A percentile compares a stretch with the other conserved stretches of the same genome.
Conservation (phyloP, 2,329 filamentous ascomycete species). For the Trichoderma hamatum region DNA sequence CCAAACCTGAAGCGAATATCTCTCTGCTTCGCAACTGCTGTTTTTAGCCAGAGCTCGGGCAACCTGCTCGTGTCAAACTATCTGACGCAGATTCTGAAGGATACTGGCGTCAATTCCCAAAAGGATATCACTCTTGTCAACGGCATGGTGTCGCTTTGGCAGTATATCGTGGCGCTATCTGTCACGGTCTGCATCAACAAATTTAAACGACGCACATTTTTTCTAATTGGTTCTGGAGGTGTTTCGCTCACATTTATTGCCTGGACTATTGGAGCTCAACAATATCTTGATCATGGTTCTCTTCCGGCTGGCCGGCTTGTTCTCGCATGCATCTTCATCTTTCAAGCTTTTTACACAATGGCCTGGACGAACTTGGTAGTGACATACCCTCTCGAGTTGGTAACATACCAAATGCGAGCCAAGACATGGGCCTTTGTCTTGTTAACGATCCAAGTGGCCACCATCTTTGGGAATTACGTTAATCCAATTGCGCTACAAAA, state of each 20-base stretch:
- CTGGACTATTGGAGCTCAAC: constrained; percentile 46
- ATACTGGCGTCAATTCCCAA: constrained; percentile 43
- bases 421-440: constrained; percentile 48
- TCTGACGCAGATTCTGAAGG: constrained; percentile 44
- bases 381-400: constrained; percentile 48
- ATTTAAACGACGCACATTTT: constrained; percentile 45
- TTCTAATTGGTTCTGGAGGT: constrained; percentile 44
- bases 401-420: constrained; percentile 47
- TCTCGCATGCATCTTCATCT: constrained; percentile 48
- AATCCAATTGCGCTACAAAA: constrained; percentile 44
- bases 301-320: constrained; percentile 41
- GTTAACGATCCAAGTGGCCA: constrained; percentile 43
- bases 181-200: constrained; percentile 43
- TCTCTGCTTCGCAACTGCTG: constrained; percentile 45
- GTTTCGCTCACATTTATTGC: constrained; percentile 45
- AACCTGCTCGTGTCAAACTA: constrained; percentile 49
- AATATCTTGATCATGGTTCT: constrained; percentile 41
- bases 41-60: constrained; percentile 48
- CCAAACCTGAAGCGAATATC: constrained; percentile 46
- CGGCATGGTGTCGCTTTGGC: constrained; percentile 47
- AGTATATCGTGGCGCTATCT: constrained; percentile 46
- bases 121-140: constrained; percentile 48
- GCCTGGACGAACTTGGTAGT: constrained; percentile 50
- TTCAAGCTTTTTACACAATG: constrained; percentile 47
- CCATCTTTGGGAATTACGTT: constrained; percentile 45